Evolutionary conservation across 148 eudicot genomes (phyloP), one percentile per base, ranked within the genome.

Genomic region (Talinum fruticosum): DNA sequence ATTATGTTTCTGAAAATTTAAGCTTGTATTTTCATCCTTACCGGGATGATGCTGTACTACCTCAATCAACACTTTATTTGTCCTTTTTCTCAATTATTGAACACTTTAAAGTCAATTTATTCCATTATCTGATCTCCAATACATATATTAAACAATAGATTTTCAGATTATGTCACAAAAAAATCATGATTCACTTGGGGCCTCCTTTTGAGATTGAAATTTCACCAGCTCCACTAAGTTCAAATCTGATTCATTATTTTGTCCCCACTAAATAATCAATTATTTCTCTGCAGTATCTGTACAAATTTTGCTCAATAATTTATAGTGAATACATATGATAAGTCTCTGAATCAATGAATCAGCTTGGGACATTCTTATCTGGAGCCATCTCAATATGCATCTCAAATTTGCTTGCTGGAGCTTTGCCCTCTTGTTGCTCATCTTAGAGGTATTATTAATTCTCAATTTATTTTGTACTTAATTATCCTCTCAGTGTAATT

Each of bases 321-420:
- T 15, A 26, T 29, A 26, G 10, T 8, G 15, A 64, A 64, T 6
- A 14, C 32, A 64, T 26, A 29, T 67, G 23, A 18, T 35, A 21
- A 19, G 37, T 29, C 2, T 1, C 4, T 34, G 36, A 14, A 66
- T 10, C 1, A 67, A 67, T 33, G 45, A 18, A 0, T 4, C 24
- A 69, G 36, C 8, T 14, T 5, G 44, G 8, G 44, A 38, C 44
- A 38, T 38, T 38, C 44, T 41, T 35, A n/a, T 38, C 61, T 19
- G 45, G 57, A 74, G 32, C 66, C 53, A 24, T 47, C 24, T 16
- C 65, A 77, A 73, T 64, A 77, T 82, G 84, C 30, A 77, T 77
- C 74, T 6, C 51, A 66, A 57, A 62, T 30, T 66, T 75, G 8
- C 70, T 78, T 23, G 5, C 34, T 68, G 69, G 81, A 67, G 64